Evolutionary conservation across 768 basidiomycete genomes (phyloP).

Genomic region (Tylopilus balloui): DNA sequence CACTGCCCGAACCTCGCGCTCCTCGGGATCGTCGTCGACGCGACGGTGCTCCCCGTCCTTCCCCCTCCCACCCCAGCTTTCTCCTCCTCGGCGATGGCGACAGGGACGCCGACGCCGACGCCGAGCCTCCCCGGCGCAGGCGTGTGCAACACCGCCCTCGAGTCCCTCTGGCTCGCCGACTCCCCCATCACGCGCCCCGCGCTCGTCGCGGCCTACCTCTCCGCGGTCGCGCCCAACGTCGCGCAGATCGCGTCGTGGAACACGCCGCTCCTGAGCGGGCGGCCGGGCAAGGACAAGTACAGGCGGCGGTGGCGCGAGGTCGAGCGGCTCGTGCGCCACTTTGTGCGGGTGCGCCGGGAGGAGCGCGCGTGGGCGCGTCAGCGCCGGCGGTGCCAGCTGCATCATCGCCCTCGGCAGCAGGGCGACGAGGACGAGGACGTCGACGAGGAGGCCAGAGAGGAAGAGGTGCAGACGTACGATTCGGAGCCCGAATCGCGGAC

Average conservation of each 20-base stretch:
- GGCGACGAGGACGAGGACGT: background rate
- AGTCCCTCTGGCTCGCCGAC: conserved; percentile 28
- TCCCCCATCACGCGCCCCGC: conserved; percentile 25
- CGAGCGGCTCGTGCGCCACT: conserved; percentile 18
- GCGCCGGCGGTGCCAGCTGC: too few relatives aligned
- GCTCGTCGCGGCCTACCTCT: conserved; percentile 28
- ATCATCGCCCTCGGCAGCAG: background rate
- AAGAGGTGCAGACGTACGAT: conserved; percentile 14
- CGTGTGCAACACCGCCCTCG: conserved; percentile 23
- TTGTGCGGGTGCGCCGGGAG: conserved; percentile 18
- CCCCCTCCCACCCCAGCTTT: too few relatives aligned
- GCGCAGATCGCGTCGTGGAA: conserved; percentile 30
- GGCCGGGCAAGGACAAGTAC: conserved; percentile 25
- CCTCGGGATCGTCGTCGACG: conserved; percentile 28
- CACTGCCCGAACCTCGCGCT: conserved; percentile 24
- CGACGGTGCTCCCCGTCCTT: conserved; percentile 18
- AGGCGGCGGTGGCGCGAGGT: conserved; percentile 23
- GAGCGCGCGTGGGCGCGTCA: conserved; percentile 19
- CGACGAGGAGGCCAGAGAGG: conserved; percentile 4
- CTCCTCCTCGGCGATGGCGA: too few relatives aligned
- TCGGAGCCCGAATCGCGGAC: conserved; percentile 21
- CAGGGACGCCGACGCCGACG: too few relatives aligned
- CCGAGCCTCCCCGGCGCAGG: conserved; percentile 17
- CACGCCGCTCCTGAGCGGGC: conserved; percentile 25
- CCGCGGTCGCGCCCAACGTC: conserved; percentile 28